Conservation (phyloP, 2,329 filamentous ascomycete genomes). For the Beauveria medogensis region DNA sequence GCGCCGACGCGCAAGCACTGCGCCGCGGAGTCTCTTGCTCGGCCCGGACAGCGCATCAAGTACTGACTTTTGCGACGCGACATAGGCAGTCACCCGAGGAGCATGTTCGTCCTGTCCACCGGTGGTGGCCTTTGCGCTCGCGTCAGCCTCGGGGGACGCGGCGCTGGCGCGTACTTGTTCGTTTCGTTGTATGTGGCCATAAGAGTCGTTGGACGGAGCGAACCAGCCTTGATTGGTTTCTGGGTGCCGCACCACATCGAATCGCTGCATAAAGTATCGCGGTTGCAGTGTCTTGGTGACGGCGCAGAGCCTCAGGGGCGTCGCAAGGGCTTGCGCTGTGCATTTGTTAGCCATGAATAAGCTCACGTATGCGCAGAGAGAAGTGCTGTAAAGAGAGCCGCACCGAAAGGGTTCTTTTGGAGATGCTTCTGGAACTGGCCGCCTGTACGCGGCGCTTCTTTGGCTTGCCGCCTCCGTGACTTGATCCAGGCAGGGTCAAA, state of each 20-base stretch:
- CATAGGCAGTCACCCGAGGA: slow-evolving; percentile 12
- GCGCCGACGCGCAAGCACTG: slow-evolving; percentile 13
- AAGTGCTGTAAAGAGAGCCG: neutral
- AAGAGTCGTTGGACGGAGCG: slow-evolving; percentile 38
- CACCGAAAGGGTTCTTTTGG: slow-evolving; percentile 57
- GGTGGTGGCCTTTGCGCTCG: neutral
- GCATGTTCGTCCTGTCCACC: slow-evolving; percentile 5
- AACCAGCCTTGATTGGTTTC: slow-evolving; percentile 45
- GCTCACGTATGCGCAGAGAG: neutral
- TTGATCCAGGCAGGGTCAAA: slow-evolving; percentile 44
- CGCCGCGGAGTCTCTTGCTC: slow-evolving; percentile 11
- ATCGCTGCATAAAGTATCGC: slow-evolving; percentile 53
- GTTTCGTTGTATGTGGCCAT: slow-evolving; percentile 18
- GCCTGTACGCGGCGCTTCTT: slow-evolving; percentile 24
- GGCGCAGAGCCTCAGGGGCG: slow-evolving; percentile 49
- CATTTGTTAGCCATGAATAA: neutral
- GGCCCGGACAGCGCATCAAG: slow-evolving; percentile 20
- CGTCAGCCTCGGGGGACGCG: neutral
- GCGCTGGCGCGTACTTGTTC: neutral
- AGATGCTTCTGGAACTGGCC: slow-evolving; percentile 51
- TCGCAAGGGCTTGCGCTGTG: slow-evolving; percentile 53
- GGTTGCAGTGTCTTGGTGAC: slow-evolving; percentile 45
- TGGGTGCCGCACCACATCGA: slow-evolving; percentile 49
- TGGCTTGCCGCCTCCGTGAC: slow-evolving; percentile 34
- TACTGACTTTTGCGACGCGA: slow-evolving; percentile 19